A percentile compares a stretch with the other conserved stretches of the same genome.
Evolutionary conservation across 208 protist species (phyloP).

Genomic region (Trypanosoma rangeli): DNA sequence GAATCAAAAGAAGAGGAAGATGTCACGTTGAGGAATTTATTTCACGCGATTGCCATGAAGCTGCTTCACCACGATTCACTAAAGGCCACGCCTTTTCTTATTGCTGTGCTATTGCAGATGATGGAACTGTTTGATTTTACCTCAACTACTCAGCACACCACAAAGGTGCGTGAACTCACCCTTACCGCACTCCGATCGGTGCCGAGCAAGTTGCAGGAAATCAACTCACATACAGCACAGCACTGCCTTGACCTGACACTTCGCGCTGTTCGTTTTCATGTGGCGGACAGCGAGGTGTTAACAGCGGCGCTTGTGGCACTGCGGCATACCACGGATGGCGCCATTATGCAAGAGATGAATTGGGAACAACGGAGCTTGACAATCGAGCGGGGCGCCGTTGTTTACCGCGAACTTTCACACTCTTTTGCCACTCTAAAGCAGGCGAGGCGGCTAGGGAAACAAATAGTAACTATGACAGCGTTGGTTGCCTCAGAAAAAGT

Average conservation of each 20-base stretch:
- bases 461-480: conserved; percentile 29
- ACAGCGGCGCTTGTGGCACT: conserved; percentile 2
- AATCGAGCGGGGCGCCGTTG: conserved; percentile 9
- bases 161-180: conserved; percentile 19
- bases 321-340: conserved; percentile 5
- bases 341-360: conserved; percentile 4
- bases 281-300: conserved; percentile 23
- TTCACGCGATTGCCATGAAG: conserved; percentile 4
- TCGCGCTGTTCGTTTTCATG: conserved; percentile 25
- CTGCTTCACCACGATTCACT: conserved; percentile 2
- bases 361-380: conserved; percentile 16
- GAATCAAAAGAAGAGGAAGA: background rate
- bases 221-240: conserved; percentile 15
- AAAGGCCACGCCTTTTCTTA: background rate
- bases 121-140: conserved; percentile 29
- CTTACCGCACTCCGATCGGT: conserved; percentile 14
- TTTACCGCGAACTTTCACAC: conserved; percentile 28
- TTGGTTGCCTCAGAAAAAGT: conserved; percentile 12
- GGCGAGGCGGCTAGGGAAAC: conserved; percentile 26
- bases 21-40: background rate
- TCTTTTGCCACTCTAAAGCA: conserved; percentile 27
- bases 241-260: conserved; percentile 24
- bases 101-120: conserved; percentile 16
- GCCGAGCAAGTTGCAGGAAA: conserved; percentile 5
- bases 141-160: conserved; percentile 21